Conservation (phyloP, 1,139 yeast genomes). For the Yamadazyma atlantica region DNA sequence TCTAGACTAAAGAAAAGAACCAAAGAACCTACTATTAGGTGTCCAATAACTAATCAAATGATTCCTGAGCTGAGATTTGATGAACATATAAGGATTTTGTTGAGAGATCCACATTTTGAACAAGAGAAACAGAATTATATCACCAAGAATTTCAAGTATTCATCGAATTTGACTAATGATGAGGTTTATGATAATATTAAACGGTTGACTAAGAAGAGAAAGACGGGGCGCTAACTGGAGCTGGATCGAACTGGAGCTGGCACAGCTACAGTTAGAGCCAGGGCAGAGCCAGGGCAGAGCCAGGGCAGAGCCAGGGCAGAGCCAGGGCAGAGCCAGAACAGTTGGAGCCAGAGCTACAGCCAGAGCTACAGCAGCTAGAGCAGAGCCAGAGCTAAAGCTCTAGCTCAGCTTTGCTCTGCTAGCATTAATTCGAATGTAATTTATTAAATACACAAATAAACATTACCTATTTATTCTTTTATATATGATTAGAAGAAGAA, state of each 20-base stretch:
- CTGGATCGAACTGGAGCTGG: no score
- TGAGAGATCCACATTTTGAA: constrained; percentile 78
- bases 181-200: constrained; percentile 78
- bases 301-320: no score
- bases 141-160: constrained; percentile 54
- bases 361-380: no score
- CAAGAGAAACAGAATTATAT: constrained; percentile 68
- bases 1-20: constrained; percentile 47
- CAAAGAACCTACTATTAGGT: constrained; percentile 46
- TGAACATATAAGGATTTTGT: constrained; percentile 66
- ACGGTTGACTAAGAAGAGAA: constrained; percentile 50
- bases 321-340: no score
- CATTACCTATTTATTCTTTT: constrained; percentile 10
- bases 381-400: no score
- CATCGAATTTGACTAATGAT: constrained; percentile 63
- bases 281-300: no score
- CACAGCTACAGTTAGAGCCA: no score
- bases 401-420: no score
- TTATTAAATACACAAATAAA: constrained; percentile 24
- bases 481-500: constrained; percentile 4
- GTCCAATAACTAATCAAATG: constrained; percentile 72
- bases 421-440: constrained; percentile 4
- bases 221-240: constrained; percentile 4
- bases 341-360: no score
- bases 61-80: constrained; percentile 75